Evolutionary conservation across 1,139 yeast genomes (phyloP).

Genomic region (Hemisphaericaspora xylofermentans): DNA sequence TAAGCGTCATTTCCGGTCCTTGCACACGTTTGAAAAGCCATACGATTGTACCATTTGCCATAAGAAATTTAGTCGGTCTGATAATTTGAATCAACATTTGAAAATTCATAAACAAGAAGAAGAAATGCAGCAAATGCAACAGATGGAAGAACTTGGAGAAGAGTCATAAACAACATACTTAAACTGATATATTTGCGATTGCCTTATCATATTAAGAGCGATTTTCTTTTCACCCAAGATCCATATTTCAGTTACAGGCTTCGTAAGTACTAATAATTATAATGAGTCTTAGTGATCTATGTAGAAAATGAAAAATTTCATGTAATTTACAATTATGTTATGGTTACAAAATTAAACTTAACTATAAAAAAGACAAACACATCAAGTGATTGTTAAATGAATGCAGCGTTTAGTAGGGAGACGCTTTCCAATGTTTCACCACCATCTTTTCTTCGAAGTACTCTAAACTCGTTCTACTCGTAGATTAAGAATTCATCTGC

Average conservation of each 20-base stretch:
- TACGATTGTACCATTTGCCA: constrained; percentile 68
- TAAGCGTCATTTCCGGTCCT: constrained; percentile 71
- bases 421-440: too few species aligned
- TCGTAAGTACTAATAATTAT: too few species aligned
- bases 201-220: too few species aligned
- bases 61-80: constrained; percentile 73
- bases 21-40: constrained; percentile 76
- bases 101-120: constrained; percentile 59
- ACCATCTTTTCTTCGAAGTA: not conserved
- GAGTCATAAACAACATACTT: too few species aligned
- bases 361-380: not conserved
- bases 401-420: too few species aligned
- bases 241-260: too few species aligned
- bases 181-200: too few species aligned
- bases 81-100: constrained; percentile 73
- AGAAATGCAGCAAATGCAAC: constrained; percentile 10
- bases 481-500: constrained; percentile 1
- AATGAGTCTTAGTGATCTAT: too few species aligned
- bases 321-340: not conserved
- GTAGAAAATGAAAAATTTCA: not conserved
- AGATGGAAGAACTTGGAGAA: constrained; percentile 1
- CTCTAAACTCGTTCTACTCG: not conserved
- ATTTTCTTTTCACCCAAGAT: too few species aligned
- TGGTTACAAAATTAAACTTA: not conserved
- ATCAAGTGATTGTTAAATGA: not conserved